phyloP scores from a whole-genome alignment of 2,329 filamentous ascomycete species.

The Hymenoscyphus albidus region DNA sequence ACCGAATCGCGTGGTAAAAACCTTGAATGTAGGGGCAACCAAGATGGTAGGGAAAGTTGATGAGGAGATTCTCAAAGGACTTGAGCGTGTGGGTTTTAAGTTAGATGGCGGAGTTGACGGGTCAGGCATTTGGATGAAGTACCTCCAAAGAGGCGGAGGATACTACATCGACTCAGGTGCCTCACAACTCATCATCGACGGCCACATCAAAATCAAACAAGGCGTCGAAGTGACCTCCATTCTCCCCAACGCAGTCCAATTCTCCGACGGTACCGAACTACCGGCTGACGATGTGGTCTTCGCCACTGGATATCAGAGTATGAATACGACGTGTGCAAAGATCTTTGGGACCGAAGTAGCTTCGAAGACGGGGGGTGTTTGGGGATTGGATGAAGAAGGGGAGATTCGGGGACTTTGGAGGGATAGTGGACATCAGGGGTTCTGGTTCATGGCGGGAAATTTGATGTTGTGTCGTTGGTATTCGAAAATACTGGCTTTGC shows the following conservation, averaged over 20 bases:
- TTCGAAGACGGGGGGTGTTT: conserved; percentile 45
- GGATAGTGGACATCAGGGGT: conserved; percentile 44
- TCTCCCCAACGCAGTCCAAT: conserved; percentile 35
- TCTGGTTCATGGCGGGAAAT: conserved; percentile 52
- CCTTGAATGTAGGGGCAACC: conserved; percentile 48
- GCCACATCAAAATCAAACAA: conserved; percentile 51
- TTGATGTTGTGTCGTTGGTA: conserved; percentile 46
- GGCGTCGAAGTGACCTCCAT: conserved; percentile 45
- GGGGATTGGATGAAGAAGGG: conserved; percentile 47
- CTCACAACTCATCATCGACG: conserved; percentile 49
- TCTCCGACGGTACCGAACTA: conserved; percentile 44
- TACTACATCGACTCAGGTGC: conserved; percentile 57
- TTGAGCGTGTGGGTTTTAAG: conserved; percentile 54
- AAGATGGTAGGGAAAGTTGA: conserved; percentile 38
- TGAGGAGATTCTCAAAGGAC: conserved; percentile 41
- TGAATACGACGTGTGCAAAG: conserved; percentile 47
- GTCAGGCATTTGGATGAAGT: conserved; percentile 54
- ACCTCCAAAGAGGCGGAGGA: conserved; percentile 56
- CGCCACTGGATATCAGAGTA: conserved; percentile 50
- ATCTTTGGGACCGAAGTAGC: conserved; percentile 50
- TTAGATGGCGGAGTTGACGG: conserved; percentile 55
- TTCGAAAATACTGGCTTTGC: conserved; percentile 45
- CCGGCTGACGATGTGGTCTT: conserved; percentile 51
- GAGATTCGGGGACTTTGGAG: conserved; percentile 47
- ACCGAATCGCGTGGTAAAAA: conserved; percentile 58